phyloP scores from a whole-genome alignment of 2,329 filamentous ascomycete genomes.

The Stenocarpella maydis region DNA sequence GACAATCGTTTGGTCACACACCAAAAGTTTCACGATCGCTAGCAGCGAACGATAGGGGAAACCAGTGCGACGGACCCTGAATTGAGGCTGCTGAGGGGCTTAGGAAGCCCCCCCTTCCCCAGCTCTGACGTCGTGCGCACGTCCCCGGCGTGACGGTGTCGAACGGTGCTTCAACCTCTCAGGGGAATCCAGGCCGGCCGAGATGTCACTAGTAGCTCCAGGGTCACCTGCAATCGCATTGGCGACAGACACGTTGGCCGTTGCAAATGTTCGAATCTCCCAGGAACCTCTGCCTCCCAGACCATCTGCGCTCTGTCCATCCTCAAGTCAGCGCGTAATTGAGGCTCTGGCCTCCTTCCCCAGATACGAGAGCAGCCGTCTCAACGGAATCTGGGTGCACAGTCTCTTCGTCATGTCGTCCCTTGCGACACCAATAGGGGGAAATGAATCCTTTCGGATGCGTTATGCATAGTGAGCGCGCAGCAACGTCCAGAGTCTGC shows the following conservation, averaged over 20 bases:
- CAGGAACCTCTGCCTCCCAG: conserved; percentile 7
- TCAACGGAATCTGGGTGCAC: neutral
- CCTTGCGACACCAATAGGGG: neutral
- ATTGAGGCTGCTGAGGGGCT: neutral
- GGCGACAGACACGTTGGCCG: neutral
- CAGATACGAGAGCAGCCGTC: neutral
- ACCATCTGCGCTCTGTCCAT: conserved; percentile 15
- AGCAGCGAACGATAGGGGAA: conserved; percentile 25
- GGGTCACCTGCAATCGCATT: conserved; percentile 21
- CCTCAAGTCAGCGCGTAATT: conserved; percentile 4
- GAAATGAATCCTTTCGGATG: neutral
- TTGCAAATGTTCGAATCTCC: conserved; percentile 3
- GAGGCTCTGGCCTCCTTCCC: conserved; percentile 5
- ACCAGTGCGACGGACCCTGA: conserved; percentile 34
- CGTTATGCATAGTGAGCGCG: conserved; percentile 3
- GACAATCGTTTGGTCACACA: conserved; percentile 21
- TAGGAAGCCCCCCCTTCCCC: neutral
- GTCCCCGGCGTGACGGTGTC: conserved; percentile 26
- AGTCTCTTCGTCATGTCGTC: neutral
- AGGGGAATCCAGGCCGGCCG: conserved; percentile 20
- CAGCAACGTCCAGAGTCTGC: conserved; percentile 1
- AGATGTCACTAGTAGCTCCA: conserved; percentile 2
- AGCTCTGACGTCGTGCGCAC: conserved; percentile 26
- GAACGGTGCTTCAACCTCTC: conserved; percentile 11
- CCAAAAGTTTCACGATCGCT: conserved; percentile 28